Evolutionary conservation across 2,329 filamentous ascomycete genomes (phyloP).

Genomic region (Aspergillus novofumigatus): DNA sequence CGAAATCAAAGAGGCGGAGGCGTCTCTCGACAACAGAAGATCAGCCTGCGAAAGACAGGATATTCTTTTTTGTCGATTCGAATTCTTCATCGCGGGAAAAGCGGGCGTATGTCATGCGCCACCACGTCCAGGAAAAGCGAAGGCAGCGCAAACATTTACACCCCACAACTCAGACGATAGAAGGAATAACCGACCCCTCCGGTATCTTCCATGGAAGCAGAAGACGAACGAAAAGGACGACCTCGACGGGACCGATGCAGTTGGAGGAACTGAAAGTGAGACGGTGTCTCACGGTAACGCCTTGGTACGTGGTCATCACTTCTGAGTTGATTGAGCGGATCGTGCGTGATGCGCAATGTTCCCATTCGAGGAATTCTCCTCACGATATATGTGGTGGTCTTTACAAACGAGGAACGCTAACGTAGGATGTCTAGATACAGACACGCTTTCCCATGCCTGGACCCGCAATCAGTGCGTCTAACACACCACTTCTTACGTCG

Average conservation of each 20-base stretch:
- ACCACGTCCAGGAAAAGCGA: slow-evolving; percentile 41
- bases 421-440: slow-evolving; percentile 9
- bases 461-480: slow-evolving; percentile 8
- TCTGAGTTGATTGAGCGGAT: not conserved
- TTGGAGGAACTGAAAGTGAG: slow-evolving; percentile 1
- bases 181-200: slow-evolving; percentile 11
- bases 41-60: slow-evolving; percentile 23
- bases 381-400: not conserved
- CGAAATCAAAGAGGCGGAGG: slow-evolving; percentile 24
- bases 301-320: slow-evolving; percentile 15
- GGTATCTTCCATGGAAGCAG: slow-evolving; percentile 24
- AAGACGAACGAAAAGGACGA: slow-evolving; percentile 6
- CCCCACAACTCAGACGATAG: slow-evolving; percentile 12
- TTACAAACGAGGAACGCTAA: not conserved
- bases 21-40: slow-evolving; percentile 20
- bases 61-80: slow-evolving; percentile 40
- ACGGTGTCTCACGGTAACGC: slow-evolving; percentile 6
- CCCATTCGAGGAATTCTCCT: not conserved
- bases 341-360: not conserved
- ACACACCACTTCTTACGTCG: slow-evolving; percentile 13
- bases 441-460: slow-evolving; percentile 12
- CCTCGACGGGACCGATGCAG: not conserved
- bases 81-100: slow-evolving; percentile 40
- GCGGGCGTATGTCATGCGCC: slow-evolving; percentile 42
- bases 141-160: slow-evolving; percentile 29